Conservation (phyloP, 495 filamentous ascomycete species). For the Arthonia radiata region DNA sequence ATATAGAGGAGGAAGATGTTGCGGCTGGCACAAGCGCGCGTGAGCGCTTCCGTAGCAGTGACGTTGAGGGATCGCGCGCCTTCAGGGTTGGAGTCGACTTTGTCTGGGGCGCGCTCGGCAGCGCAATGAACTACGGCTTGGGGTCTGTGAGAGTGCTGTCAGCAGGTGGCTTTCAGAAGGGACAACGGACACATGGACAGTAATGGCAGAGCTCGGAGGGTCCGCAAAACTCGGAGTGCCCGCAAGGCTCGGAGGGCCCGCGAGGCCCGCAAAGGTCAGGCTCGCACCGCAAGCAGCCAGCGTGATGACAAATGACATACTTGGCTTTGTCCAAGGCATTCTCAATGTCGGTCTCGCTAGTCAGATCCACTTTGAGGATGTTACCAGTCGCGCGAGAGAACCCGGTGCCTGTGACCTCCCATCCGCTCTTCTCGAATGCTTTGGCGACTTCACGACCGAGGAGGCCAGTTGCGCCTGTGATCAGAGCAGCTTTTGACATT, state of each 20-base stretch:
- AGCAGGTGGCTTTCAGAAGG: too few species aligned
- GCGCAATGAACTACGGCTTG: slow-evolving; percentile 72
- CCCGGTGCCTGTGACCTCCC: slow-evolving; percentile 66
- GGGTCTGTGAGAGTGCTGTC: too few species aligned
- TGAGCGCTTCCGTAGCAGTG: slow-evolving; percentile 39
- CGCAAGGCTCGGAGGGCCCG: slow-evolving; percentile 1
- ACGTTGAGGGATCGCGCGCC: slow-evolving; percentile 56
- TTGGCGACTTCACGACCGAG: slow-evolving; percentile 61
- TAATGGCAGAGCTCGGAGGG: neutral
- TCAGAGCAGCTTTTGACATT: slow-evolving; percentile 39
- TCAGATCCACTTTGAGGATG: slow-evolving; percentile 54
- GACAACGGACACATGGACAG: too few species aligned
- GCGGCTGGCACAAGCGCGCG: slow-evolving; percentile 33
- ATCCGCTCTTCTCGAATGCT: slow-evolving; percentile 41
- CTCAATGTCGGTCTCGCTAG: slow-evolving; percentile 33
- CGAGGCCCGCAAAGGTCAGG: slow-evolving; percentile 1
- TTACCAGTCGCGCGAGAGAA: slow-evolving; percentile 46
- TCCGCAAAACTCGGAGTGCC: slow-evolving; percentile 4
- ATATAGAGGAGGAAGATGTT: slow-evolving; percentile 68
- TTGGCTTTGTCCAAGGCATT: slow-evolving; percentile 35
- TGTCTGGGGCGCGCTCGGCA: slow-evolving; percentile 76
- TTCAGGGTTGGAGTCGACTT: slow-evolving; percentile 54
- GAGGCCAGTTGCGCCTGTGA: slow-evolving; percentile 71
- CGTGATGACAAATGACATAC: slow-evolving; percentile 15
- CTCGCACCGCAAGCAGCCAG: slow-evolving; percentile 5